Evolutionary conservation across 257 asterid genomes (phyloP), one percentile per base, ranked within the genome.

Genomic region (Cinchona pubescens): DNA sequence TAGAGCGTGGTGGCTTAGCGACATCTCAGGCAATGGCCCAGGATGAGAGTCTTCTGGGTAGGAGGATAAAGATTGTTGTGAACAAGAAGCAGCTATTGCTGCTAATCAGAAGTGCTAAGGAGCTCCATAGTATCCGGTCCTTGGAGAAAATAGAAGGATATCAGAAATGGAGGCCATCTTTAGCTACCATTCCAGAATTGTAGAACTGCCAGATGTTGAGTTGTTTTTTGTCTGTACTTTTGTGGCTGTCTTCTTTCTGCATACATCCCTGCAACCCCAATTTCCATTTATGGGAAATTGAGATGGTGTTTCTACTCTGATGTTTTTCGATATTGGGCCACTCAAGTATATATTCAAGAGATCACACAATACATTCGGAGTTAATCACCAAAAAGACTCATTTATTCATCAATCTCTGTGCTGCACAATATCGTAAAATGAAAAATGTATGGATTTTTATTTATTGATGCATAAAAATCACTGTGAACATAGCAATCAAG

Each of bases 1-100:
- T 14, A 32, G 62, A 51, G 75, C 76, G 75, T 79, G 68, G 73
- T 37, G 27, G 64, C 73, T 45, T 59, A 40, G 51, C 67, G 45
- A 60, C 48, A 73, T 75, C 76, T 29, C 7, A 2, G 62, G 27
- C n/a, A 18, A 21, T 43, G 73, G 77, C 74, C 0, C 76, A 82
- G 32, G 72, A 61, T 55, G 70, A 25, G n/a, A 19, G 73, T 46
- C 62, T 66, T 76, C 29, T n/a, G 55, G 85, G 80, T 13, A 77
- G 83, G 77, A 83, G 84, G 75, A 77, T 91, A 58, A 89, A 82
- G 85, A 84, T 91, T 72, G 87, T 88, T 62, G 40, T 88, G 66
- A 83, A 79, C 19, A 86, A 70, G 83, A 83, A 85, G 80, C 94
- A 91, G 78, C 58, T 87, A 80, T 81, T 84, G 86, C 60, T 80